phyloP scores from a whole-genome alignment of 2,329 filamentous ascomycete species.

The Microdochium bolleyi region DNA sequence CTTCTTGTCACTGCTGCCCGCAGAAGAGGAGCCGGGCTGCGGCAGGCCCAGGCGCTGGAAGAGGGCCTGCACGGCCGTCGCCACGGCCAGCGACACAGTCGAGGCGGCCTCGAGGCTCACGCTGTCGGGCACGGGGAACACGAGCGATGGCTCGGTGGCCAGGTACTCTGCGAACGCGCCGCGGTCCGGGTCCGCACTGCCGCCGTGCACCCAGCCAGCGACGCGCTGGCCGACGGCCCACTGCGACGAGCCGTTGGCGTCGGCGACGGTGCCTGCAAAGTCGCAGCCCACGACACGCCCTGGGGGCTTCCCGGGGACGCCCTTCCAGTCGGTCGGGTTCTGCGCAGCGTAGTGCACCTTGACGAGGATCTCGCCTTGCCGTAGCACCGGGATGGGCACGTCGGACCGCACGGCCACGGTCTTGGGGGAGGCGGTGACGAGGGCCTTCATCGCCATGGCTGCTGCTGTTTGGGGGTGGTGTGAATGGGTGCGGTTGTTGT shows the following conservation, averaged over 20 bases:
- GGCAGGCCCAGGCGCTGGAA: constrained; percentile 8
- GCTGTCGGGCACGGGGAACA: constrained; percentile 11
- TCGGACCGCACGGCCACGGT: neutral
- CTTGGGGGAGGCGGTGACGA: neutral
- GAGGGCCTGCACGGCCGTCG: constrained; percentile 3
- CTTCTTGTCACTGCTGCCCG: constrained; percentile 5
- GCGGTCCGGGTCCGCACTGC: constrained; percentile 9
- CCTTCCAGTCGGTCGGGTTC: constrained; percentile 13
- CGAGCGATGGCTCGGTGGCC: constrained; percentile 10
- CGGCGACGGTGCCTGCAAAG: constrained; percentile 6
- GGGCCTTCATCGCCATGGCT: neutral
- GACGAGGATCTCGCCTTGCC: constrained; percentile 4
- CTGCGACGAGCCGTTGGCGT: constrained; percentile 7
- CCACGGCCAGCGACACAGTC: constrained; percentile 8
- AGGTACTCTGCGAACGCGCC: constrained; percentile 17
- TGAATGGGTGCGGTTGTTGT: no score
- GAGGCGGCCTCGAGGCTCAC: constrained; percentile 14
- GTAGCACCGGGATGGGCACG: neutral
- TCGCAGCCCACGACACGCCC: constrained; percentile 8
- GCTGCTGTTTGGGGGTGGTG: neutral
- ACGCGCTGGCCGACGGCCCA: constrained; percentile 11
- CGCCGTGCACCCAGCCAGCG: constrained; percentile 11
- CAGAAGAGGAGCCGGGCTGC: neutral
- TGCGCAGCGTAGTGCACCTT: constrained; percentile 9
- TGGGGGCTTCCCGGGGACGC: neutral